Evolutionary conservation across 2,329 filamentous ascomycete genomes (phyloP).

Genomic region (Fusarium sp.): DNA sequence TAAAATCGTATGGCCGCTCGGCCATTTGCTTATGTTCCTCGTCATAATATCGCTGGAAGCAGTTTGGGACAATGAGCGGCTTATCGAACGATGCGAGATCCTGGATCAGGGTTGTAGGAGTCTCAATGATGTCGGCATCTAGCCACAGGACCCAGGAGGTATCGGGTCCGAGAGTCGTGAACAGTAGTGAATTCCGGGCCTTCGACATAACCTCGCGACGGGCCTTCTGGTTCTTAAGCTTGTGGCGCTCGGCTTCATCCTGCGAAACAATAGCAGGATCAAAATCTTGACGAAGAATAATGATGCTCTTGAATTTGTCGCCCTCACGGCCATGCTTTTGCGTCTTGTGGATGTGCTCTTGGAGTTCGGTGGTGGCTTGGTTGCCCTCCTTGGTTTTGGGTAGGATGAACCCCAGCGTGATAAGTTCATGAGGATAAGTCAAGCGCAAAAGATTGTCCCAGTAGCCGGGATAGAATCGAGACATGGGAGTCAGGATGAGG

Average conservation of each 20-base stretch:
- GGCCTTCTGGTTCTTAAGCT: constrained; percentile 87
- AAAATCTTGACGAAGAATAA: constrained; percentile 95
- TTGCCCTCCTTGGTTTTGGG: constrained; percentile 95
- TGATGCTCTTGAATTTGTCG: constrained; percentile 89
- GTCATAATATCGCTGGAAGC: constrained; percentile 88
- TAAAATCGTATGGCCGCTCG: constrained; percentile 93
- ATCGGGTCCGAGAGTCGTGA: constrained; percentile 89
- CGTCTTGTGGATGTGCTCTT: constrained; percentile 85
- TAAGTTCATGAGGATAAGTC: constrained; percentile 90
- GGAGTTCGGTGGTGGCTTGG: constrained; percentile 81
- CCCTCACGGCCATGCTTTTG: constrained; percentile 81
- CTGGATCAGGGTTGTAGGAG: constrained; percentile 85
- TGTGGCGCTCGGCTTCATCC: constrained; percentile 88
- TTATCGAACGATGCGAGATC: constrained; percentile 90
- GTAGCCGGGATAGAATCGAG: constrained; percentile 92
- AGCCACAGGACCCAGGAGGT: constrained; percentile 98
- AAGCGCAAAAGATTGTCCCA: constrained; percentile 92
- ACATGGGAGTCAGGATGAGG: constrained; percentile 91
- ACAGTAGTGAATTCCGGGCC: constrained; percentile 92
- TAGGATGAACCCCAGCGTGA: constrained; percentile 94
- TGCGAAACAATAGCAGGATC: constrained; percentile 84
- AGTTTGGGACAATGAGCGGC: constrained; percentile 93
- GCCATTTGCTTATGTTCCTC: constrained; percentile 73
- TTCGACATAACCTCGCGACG: constrained; percentile 91
- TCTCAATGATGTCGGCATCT: constrained; percentile 91